Conservation (phyloP, 192 early-diverging fungal genomes). For the Linnemannia hyalina region DNA sequence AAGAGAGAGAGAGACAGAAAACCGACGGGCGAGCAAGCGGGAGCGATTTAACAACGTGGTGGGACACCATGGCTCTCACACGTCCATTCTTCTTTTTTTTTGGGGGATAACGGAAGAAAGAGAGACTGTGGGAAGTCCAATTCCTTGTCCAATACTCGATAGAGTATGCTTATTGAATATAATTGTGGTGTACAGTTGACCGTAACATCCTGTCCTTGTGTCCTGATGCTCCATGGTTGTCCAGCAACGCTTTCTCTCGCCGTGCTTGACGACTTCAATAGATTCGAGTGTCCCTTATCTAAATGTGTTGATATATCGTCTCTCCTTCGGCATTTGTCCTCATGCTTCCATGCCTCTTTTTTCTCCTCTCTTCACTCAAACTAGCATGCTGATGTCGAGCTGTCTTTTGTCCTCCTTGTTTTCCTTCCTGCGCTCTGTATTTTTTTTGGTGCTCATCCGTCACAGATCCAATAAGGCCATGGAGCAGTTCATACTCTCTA, state of each 20-base stretch:
- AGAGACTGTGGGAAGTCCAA: neutral
- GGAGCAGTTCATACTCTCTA: neutral
- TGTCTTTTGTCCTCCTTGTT: neutral
- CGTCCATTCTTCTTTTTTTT: neutral
- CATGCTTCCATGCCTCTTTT: no score
- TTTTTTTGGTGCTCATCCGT: neutral
- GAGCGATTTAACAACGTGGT: conserved; percentile 15
- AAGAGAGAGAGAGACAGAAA: neutral
- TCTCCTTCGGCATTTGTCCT: no score
- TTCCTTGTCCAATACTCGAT: neutral
- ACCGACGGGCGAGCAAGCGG: neutral
- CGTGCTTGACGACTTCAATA: no score
- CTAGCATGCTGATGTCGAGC: neutral
- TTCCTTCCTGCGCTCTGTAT: neutral
- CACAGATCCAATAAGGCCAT: neutral
- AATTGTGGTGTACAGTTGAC: neutral
- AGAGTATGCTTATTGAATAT: neutral
- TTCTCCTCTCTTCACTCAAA: no score
- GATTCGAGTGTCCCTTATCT: neutral
- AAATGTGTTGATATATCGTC: neutral
- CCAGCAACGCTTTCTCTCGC: no score
- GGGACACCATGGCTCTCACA: neutral
- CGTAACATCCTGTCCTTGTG: neutral
- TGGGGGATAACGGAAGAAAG: neutral
- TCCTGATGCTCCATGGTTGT: neutral